Percentiles rank a stretch among this genome's conserved stretches.
phyloP scores from a whole-genome alignment of 2,329 filamentous ascomycete genomes.

The Aspergillus ruber region DNA sequence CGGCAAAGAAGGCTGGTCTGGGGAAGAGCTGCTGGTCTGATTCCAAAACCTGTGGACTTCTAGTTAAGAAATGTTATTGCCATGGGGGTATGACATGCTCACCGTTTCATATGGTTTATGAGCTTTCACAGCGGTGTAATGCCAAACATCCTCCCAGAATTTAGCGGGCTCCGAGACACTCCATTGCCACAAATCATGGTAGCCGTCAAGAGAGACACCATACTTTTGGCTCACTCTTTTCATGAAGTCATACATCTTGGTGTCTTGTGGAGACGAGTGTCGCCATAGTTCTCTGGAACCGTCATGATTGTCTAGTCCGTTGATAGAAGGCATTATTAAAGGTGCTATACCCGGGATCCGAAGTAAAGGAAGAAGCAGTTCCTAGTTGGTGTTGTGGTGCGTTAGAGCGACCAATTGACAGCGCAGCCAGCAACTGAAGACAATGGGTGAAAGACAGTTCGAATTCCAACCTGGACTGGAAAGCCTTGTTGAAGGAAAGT shows the following conservation, averaged over 20 bases:
- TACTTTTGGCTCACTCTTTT: slow-evolving; percentile 63
- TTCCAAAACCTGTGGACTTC: slow-evolving; percentile 57
- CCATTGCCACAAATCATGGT: slow-evolving; percentile 76
- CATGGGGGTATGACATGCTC: slow-evolving; percentile 11
- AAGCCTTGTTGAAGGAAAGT: too few species aligned
- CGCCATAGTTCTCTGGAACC: slow-evolving; percentile 57
- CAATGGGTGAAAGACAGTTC: background rate
- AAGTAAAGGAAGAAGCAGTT: background rate
- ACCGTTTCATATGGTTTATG: slow-evolving; percentile 50
- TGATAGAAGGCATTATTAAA: slow-evolving; percentile 1
- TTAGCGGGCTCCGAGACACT: slow-evolving; percentile 66
- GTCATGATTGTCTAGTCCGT: background rate
- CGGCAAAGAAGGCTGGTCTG: slow-evolving; percentile 76
- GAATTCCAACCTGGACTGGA: background rate
- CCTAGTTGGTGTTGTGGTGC: background rate
- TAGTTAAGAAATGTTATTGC: background rate
- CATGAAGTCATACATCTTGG: slow-evolving; percentile 67
- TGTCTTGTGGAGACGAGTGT: slow-evolving; percentile 60
- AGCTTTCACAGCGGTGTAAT: slow-evolving; percentile 69
- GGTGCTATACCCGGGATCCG: background rate
- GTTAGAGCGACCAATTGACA: background rate
- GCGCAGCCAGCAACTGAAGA: background rate
- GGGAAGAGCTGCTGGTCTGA: slow-evolving; percentile 69
- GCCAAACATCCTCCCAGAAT: slow-evolving; percentile 85
- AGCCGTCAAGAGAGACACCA: slow-evolving; percentile 55